phyloP scores from a whole-genome alignment of 305 asterid genomes.

The Fraxinus sp. region DNA sequence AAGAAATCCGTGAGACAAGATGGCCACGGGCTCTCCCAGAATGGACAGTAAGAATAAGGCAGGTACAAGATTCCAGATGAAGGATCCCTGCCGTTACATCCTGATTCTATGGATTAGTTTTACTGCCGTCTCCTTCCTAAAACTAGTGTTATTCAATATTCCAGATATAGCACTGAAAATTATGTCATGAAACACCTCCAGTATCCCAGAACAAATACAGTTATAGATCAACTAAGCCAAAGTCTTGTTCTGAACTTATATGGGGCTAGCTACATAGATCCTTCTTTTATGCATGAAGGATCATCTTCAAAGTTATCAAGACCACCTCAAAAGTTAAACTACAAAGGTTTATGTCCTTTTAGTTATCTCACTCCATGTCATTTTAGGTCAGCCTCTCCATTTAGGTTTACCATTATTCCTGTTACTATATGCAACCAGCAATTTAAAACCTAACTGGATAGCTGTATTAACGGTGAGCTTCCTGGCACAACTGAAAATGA shows the following conservation, averaged over 20 bases:
- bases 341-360: not conserved
- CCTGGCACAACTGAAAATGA: not conserved
- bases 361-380: not conserved
- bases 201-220: not conserved
- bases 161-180: not conserved
- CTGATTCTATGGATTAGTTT: not conserved
- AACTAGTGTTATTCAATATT: not conserved
- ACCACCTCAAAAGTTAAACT: not conserved
- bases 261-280: not conserved
- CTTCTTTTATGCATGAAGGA: not conserved
- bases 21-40: too few relatives aligned
- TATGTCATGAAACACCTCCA: not conserved
- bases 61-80: too few relatives aligned
- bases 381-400: not conserved
- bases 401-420: not conserved
- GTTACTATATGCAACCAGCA: not conserved
- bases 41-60: too few relatives aligned
- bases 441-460: not conserved
- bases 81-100: too few relatives aligned
- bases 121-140: not conserved
- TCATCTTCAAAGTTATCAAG: not conserved
- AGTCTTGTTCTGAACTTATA: not conserved
- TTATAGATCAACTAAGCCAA: not conserved
- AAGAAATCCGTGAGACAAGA: too few relatives aligned
- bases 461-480: not conserved